Evolutionary conservation across 352 stramenopile genomes (phyloP).

Genomic region (Pythium guiyangense): DNA sequence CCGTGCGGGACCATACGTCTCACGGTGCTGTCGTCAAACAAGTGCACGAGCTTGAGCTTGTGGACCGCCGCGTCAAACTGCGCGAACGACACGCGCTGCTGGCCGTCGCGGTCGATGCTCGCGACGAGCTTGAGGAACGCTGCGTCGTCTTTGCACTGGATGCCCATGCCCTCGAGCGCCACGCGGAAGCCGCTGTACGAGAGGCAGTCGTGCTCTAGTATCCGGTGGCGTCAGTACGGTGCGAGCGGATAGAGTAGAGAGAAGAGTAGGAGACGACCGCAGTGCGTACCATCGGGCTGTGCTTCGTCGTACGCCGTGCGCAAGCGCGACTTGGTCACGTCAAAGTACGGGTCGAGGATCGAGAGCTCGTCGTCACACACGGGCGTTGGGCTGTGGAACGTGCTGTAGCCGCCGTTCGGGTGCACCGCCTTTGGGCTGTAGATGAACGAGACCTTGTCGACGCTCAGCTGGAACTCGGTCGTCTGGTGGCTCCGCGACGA

Average conservation of each 20-base stretch:
- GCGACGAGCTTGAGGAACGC: conserved; percentile 73
- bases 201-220: conserved; percentile 38
- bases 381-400: conserved; percentile 35
- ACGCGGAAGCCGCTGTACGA: conserved; percentile 53
- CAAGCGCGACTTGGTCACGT: conserved; percentile 71
- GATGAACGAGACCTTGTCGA: conserved; percentile 81
- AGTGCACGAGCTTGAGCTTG: conserved; percentile 83
- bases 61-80: conserved; percentile 83
- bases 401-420: conserved; percentile 32
- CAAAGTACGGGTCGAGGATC: conserved; percentile 85
- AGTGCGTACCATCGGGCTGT: conserved; percentile 29
- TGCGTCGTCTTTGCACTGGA: conserved; percentile 59
- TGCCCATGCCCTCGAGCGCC: conserved; percentile 62
- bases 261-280: too few species aligned
- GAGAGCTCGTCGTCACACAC: conserved; percentile 64
- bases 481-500: conserved; percentile 15
- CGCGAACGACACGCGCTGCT: conserved; percentile 43
- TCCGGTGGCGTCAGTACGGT: too few species aligned
- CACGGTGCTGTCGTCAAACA: conserved; percentile 75
- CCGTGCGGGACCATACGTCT: conserved; percentile 41
- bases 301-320: conserved; percentile 69
- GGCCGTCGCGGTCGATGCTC: conserved; percentile 50
- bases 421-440: conserved; percentile 51
- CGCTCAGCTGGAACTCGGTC: conserved; percentile 68
- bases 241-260: too few species aligned